phyloP scores from a whole-genome alignment of 148 eudicot genomes.

The Pouteria glomerata region DNA sequence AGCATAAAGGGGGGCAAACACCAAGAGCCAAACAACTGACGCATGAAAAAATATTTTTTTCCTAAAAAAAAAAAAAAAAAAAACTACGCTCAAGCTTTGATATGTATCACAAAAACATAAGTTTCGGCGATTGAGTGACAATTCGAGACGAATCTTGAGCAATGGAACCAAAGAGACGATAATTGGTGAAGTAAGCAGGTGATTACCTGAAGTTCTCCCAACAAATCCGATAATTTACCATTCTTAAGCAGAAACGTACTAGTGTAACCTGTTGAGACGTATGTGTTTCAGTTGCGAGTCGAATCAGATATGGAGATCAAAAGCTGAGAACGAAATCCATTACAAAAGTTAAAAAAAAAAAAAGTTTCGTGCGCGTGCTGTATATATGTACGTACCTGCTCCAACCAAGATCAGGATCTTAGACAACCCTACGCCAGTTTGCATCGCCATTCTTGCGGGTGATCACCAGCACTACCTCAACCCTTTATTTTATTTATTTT shows the following conservation, averaged over 20 bases:
- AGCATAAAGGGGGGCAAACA: no score
- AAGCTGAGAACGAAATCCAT: not conserved
- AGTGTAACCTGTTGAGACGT: slow-evolving; percentile 51
- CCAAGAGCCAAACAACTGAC: no score
- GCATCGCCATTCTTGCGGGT: slow-evolving; percentile 55
- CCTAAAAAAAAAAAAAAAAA: no score
- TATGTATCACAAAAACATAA: no score
- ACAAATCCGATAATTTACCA: slow-evolving; percentile 63
- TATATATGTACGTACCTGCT: slow-evolving; percentile 33
- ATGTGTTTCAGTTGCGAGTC: not conserved
- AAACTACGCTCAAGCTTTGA: no score
- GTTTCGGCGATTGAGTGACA: no score
- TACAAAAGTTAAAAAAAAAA: no score
- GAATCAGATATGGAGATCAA: not conserved
- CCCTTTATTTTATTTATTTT: not conserved
- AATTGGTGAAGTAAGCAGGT: not conserved
- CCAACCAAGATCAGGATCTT: slow-evolving; percentile 51
- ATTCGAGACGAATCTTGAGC: not conserved
- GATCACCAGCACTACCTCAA: not conserved
- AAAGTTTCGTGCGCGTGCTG: not conserved
- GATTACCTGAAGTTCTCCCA: slow-evolving; percentile 78
- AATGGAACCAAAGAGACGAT: not conserved
- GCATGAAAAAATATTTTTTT: no score
- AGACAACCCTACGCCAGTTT: slow-evolving; percentile 62
- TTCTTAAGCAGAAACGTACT: slow-evolving; percentile 67